phyloP scores from a whole-genome alignment of 1,284 basidiomycete genomes.

The Ceratobasidium sp. region DNA sequence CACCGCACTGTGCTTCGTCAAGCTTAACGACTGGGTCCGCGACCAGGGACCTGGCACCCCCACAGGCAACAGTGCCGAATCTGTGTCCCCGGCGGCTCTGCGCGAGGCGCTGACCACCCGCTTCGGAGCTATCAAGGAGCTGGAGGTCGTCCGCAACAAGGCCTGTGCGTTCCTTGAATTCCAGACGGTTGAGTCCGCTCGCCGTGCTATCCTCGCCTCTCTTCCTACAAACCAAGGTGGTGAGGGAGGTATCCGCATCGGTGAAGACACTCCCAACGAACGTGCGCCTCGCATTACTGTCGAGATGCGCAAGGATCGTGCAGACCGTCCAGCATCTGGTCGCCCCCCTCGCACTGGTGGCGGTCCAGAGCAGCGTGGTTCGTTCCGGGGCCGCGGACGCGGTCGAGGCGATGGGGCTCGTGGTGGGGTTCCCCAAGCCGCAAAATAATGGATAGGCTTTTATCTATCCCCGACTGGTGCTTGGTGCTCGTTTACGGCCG shows the following conservation, averaged over 20 bases:
- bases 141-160: slow-evolving; percentile 87
- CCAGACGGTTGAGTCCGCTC: slow-evolving; percentile 75
- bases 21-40: slow-evolving; percentile 49
- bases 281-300: slow-evolving; percentile 68
- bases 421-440: slow-evolving; percentile 21
- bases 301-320: slow-evolving; percentile 89
- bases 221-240: slow-evolving; percentile 73
- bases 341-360: slow-evolving; percentile 47
- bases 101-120: slow-evolving; percentile 64
- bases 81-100: slow-evolving; percentile 69
- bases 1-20: slow-evolving; percentile 85
- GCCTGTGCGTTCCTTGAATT: slow-evolving; percentile 98
- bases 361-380: slow-evolving; percentile 44
- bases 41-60: slow-evolving; percentile 35
- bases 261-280: slow-evolving; percentile 57
- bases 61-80: slow-evolving; percentile 73
- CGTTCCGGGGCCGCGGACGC: slow-evolving; percentile 41
- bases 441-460: slow-evolving; percentile 14
- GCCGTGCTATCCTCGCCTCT: slow-evolving; percentile 81
- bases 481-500: slow-evolving; percentile 29
- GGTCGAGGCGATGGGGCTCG: slow-evolving; percentile 41
- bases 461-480: not conserved
- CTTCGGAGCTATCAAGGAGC: slow-evolving; percentile 87
- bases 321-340: slow-evolving; percentile 64
- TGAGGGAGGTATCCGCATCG: slow-evolving; percentile 86